phyloP scores from a whole-genome alignment of 164 flowering plant species.

The Pachysandra terminalis region DNA sequence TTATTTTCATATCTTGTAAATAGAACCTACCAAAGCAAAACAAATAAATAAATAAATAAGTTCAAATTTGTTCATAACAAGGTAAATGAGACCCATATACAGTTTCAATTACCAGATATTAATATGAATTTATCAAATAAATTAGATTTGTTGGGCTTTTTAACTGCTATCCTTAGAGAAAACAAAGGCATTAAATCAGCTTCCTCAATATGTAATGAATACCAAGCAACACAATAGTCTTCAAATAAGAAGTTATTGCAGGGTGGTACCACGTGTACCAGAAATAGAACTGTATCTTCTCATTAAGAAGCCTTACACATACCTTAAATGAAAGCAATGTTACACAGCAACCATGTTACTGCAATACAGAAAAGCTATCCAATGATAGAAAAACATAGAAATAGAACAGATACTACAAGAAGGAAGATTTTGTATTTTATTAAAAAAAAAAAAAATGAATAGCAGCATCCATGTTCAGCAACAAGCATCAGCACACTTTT shows the following conservation, averaged over 20 bases:
- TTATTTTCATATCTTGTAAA: too few relatives aligned
- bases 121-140: too few relatives aligned
- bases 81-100: background rate
- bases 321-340: conserved; percentile 16
- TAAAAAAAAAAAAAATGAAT: background rate
- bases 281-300: background rate
- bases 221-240: background rate
- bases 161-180: background rate
- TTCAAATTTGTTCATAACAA: too few relatives aligned
- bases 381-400: conserved; percentile 2
- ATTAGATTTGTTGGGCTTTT: too few relatives aligned
- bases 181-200: background rate
- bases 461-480: conserved; percentile 5
- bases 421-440: background rate
- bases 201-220: background rate
- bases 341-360: conserved; percentile 6
- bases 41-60: too few relatives aligned
- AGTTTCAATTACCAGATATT: too few relatives aligned
- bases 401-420: background rate
- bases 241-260: background rate
- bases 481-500: background rate
- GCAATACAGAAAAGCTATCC: background rate
- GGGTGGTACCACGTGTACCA: background rate
- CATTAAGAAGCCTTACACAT: background rate
- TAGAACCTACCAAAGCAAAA: too few relatives aligned